Evolutionary conservation across 495 filamentous ascomycete species (phyloP), one percentile per base, ranked within the genome.

Genomic region (Talaromyces thailandensis): DNA sequence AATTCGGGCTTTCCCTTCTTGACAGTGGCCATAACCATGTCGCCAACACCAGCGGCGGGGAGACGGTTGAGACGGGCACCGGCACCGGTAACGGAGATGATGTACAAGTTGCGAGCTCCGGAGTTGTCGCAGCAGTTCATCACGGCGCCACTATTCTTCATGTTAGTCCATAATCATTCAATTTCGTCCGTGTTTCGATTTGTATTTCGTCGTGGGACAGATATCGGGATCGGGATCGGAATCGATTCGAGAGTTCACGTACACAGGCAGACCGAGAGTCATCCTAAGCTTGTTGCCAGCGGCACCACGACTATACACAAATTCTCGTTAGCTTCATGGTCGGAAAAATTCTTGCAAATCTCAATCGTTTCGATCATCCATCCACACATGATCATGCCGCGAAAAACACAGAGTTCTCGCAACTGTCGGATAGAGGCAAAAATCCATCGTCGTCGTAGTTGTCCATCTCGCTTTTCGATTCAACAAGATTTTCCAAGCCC

Each of bases 1-100:
- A 98, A 82, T 82, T 98, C 93, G 56, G 94, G 93, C 90, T 98
- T 98, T 76, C 93, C 92, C 90, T 99, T 99, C 90, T 99, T 98
- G 81, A 99, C 95, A 65, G 95, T 98, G 64, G 93, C 92, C 95
- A 98, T 98, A 70, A 98, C 95, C 94, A 98, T 98, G 82, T 98
- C 94, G 69, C 93, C 93, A 71, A 98, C 95, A 85, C 94, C 94
- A 58, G 88, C 94, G 70, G 95, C 95, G 68, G 94, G 94, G 66
- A 99, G 88, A 76, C 94, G 86, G 85, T 99, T 99, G 65, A 99
- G 89, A 67, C 94, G 92, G 67, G 94, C 95, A 84, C 94, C 95
- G 73, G 94, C 92, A 83, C 94, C 94, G 85, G 94, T 96, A 79
- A 99, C 95, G 75, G 95, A 94, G 82, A 99, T 98, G 86, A 99